These are phyloP conservation scores for Crithidia mellificae DNA, from an alignment of 208 protist species.

Conservation along the genomic window DNA sequence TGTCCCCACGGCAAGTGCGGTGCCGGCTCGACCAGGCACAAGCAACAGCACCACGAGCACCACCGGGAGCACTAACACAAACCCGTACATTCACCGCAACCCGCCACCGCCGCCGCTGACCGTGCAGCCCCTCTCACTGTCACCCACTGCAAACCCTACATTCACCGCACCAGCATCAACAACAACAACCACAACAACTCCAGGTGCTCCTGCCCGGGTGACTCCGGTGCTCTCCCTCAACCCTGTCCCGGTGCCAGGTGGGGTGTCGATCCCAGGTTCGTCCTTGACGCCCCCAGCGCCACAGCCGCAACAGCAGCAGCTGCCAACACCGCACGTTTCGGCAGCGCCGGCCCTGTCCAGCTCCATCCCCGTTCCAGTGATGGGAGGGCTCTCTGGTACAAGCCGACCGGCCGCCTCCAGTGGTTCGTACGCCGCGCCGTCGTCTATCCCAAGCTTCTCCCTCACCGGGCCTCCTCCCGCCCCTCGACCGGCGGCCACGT, in stretches of 20 bases:
- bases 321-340: not conserved
- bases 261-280: no score
- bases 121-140: conserved; percentile 7
- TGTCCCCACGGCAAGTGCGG: no score
- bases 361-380: not conserved
- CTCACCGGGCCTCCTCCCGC: not conserved
- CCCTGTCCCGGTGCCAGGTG: conserved; percentile 6
- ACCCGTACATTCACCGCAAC: conserved; percentile 2
- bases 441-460: not conserved
- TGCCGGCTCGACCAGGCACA: conserved; percentile 17
- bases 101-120: conserved; percentile 2
- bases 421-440: not conserved
- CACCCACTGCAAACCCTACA: not conserved
- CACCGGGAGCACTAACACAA: conserved; percentile 12
- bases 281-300: no score
- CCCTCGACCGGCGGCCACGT: not conserved
- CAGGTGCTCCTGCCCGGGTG: conserved; percentile 15
- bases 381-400: not conserved
- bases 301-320: no score
- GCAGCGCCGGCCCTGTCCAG: not conserved
- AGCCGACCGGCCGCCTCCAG: not conserved
- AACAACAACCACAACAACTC: no score
- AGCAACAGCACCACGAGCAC: conserved; percentile 22
- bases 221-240: conserved; percentile 24
- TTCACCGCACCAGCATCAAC: no score